Conservation (phyloP, 106 monocot species). For the Dioscorea alata region DNA sequence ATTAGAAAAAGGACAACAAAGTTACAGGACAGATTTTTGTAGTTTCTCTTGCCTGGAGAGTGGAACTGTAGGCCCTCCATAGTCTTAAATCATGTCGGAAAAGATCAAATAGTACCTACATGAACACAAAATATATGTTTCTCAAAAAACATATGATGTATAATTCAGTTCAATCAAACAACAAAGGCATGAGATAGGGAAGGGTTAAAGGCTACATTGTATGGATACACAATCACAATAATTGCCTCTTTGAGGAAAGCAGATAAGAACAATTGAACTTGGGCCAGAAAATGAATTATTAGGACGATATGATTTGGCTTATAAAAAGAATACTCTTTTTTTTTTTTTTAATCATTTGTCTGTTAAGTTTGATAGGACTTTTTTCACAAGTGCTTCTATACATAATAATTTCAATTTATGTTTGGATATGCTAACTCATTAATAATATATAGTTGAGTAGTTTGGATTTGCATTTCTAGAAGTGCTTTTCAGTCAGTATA, state of each 20-base stretch:
- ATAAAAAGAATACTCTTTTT: no score
- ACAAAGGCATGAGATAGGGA: not conserved
- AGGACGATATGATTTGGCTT: no score
- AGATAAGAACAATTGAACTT: not conserved
- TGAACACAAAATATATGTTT: conserved; percentile 5
- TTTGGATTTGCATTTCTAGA: no score
- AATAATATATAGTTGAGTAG: no score
- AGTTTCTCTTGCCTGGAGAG: conserved; percentile 54
- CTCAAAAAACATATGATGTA: not conserved
- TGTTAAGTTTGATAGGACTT: no score
- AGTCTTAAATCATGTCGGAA: conserved; percentile 83
- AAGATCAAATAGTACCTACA: conserved; percentile 87
- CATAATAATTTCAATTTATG: no score
- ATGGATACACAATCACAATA: no score
- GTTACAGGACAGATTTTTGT: not conserved
- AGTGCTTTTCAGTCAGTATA: no score
- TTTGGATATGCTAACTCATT: no score
- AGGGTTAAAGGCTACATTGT: not conserved
- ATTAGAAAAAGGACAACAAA: not conserved
- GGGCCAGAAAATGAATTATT: not conserved
- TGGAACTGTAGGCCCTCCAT: conserved; percentile 88
- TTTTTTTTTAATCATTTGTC: no score
- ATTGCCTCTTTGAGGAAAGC: not conserved
- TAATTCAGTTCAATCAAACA: no score
- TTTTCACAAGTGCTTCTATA: no score